Percentiles rank a stretch among this genome's conserved stretches.
Conservation (phyloP, 352 stramenopile genomes). For the Phytophthora lateralis region DNA sequence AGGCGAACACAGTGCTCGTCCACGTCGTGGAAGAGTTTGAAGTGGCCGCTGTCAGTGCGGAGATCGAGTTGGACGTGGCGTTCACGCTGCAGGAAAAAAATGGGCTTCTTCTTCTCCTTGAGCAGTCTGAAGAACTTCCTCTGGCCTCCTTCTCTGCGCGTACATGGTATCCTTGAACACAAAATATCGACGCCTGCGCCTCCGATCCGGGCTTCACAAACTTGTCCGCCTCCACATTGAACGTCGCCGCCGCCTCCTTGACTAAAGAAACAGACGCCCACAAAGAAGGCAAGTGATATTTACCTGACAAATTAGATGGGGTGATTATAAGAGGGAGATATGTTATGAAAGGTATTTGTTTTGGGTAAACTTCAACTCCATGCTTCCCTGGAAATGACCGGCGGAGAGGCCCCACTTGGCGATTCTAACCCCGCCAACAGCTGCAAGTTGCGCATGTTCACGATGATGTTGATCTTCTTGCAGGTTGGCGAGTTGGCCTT, state of each 20-base stretch:
- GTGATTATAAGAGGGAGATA: not conserved
- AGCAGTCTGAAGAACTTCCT: too few relatives aligned
- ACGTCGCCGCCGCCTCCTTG: conserved; percentile 97
- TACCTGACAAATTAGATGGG: not conserved
- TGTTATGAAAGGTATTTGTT: not conserved
- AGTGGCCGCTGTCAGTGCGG: too few relatives aligned
- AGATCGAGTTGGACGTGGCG: too few relatives aligned
- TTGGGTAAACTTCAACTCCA: conserved; percentile 20
- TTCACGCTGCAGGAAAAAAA: too few relatives aligned
- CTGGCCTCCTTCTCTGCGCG: too few relatives aligned
- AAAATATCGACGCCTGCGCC: too few relatives aligned
- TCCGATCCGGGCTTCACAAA: conserved; percentile 95
- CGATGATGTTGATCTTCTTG: conserved; percentile 49
- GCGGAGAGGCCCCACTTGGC: not conserved
- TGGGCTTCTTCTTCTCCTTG: too few relatives aligned
- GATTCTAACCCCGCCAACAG: conserved; percentile 13
- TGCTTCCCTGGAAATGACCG: conserved; percentile 6
- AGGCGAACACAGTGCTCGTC: too few relatives aligned
- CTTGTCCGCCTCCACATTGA: conserved; percentile 84
- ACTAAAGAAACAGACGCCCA: too few relatives aligned
- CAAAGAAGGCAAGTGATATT: too few relatives aligned
- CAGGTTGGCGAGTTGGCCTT: conserved; percentile 1
- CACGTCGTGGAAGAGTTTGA: too few relatives aligned
- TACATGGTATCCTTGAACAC: too few relatives aligned
- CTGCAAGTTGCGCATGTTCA: conserved; percentile 48